These are phyloP conservation scores for Cladophialophora bantiana DNA, from an alignment of 2,329 filamentous ascomycete genomes.

Conservation along the genomic window DNA sequence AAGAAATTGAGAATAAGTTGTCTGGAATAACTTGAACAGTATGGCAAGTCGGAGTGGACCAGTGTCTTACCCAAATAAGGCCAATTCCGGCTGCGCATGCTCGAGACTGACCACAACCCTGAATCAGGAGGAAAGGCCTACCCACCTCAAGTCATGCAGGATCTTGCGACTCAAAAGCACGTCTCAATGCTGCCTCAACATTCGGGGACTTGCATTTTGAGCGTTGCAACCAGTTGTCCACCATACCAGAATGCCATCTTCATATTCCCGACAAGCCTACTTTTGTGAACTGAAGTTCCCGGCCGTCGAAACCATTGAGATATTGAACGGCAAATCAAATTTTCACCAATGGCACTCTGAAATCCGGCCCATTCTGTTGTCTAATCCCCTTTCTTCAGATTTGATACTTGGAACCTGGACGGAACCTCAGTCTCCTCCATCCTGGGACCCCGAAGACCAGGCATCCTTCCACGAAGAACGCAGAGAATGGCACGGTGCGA, in stretches of 20 bases:
- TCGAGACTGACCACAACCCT: conserved; percentile 2
- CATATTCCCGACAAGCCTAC: conserved; percentile 10
- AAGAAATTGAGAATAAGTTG: background rate
- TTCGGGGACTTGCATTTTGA: background rate
- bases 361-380: conserved; percentile 32
- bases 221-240: background rate
- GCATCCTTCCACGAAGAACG: conserved; percentile 21
- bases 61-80: conserved; percentile 9
- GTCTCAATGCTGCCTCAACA: background rate
- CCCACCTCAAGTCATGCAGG: background rate
- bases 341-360: conserved; percentile 30
- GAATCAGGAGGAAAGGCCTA: conserved; percentile 10
- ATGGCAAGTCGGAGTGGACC: background rate
- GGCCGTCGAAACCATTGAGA: conserved; percentile 13
- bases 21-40: background rate
- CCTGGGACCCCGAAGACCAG: background rate
- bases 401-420: conserved; percentile 33
- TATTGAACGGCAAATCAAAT: conserved; percentile 33
- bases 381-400: conserved; percentile 19
- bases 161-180: background rate
- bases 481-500: conserved; percentile 28
- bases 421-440: conserved; percentile 14
- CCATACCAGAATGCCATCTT: conserved; percentile 1
- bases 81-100: background rate
- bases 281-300: conserved; percentile 22